These are phyloP conservation scores for Acacia pycnantha DNA, from an alignment of 331 rosid genomes.

Conservation along the genomic window DNA sequence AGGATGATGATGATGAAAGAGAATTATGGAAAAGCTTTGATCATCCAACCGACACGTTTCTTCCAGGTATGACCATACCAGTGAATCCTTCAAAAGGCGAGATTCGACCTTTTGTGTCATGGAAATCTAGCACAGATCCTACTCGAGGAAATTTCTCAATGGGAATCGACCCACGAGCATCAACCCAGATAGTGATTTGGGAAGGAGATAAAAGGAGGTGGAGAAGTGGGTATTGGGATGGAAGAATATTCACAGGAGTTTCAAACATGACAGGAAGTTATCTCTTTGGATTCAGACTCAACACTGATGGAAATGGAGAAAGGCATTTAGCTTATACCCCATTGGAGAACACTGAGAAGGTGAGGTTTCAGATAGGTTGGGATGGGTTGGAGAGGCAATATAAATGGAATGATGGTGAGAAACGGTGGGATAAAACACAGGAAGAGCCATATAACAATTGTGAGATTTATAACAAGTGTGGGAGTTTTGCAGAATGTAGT, in stretches of 20 bases:
- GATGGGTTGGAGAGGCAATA: slow-evolving; percentile 50
- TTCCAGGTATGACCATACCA: slow-evolving; percentile 54
- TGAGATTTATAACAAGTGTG: slow-evolving; percentile 62
- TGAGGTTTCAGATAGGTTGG: slow-evolving; percentile 59
- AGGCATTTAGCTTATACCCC: slow-evolving; percentile 32
- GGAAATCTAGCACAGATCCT: slow-evolving; percentile 63
- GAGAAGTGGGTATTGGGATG: slow-evolving; percentile 77
- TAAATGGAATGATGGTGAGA: slow-evolving; percentile 28
- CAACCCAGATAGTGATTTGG: slow-evolving; percentile 64
- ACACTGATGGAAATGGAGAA: not conserved
- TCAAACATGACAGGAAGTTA: slow-evolving; percentile 39
- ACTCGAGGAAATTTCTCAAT: slow-evolving; percentile 51
- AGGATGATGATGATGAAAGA: not conserved
- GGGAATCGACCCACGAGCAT: slow-evolving; percentile 50
- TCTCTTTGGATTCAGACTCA: slow-evolving; percentile 43
- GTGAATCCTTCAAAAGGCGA: slow-evolving; percentile 24
- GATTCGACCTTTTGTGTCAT: slow-evolving; percentile 42
- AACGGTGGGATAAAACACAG: slow-evolving; percentile 34
- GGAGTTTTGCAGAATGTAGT: slow-evolving; percentile 54
- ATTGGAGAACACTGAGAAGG: not conserved
- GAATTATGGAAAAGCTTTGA: slow-evolving; percentile 54
- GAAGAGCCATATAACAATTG: slow-evolving; percentile 46
- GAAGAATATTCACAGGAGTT: slow-evolving; percentile 50
- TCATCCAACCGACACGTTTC: slow-evolving; percentile 50
- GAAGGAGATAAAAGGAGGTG: slow-evolving; percentile 46